These are phyloP conservation scores for Cucurbita argyrosperma DNA, from an alignment of 306 rosid species.

Conservation along the genomic window DNA sequence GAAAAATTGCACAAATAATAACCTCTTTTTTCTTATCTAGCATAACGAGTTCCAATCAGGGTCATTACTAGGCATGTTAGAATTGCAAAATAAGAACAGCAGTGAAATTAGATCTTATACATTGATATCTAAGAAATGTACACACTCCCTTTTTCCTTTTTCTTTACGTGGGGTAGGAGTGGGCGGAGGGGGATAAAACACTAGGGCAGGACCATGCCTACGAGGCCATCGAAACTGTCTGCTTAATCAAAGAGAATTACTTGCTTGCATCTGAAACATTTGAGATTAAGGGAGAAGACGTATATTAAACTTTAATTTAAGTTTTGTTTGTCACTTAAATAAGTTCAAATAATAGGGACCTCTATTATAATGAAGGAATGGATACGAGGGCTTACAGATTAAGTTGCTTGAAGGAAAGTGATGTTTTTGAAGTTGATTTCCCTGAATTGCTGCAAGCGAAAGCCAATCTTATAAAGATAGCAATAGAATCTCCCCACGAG, in stretches of 20 bases:
- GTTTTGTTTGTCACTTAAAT: background rate
- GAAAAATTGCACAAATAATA: background rate
- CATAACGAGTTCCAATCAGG: background rate
- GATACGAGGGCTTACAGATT: conserved; percentile 92
- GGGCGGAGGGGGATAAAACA: background rate
- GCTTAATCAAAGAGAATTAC: background rate
- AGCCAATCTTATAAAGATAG: conserved; percentile 57
- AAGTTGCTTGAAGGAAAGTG: conserved; percentile 69
- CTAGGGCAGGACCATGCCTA: background rate
- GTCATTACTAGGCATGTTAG: background rate
- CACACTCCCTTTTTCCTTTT: background rate
- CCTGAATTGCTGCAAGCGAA: conserved; percentile 57
- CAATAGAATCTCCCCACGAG: conserved; percentile 42
- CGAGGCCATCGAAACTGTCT: background rate
- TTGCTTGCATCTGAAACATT: background rate
- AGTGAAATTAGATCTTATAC: background rate
- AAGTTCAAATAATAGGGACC: background rate
- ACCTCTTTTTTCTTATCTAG: background rate
- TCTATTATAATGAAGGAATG: conserved; percentile 48
- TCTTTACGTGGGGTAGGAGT: background rate
- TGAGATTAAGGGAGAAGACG: background rate
- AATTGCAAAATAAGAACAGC: background rate
- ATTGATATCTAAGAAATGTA: background rate
- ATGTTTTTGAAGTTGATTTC: conserved; percentile 88
- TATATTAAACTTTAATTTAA: background rate